Evolutionary conservation across 2,329 filamentous ascomycete genomes (phyloP), one percentile per base, ranked within the genome.

Genomic region (Canariomyces notabilis): DNA sequence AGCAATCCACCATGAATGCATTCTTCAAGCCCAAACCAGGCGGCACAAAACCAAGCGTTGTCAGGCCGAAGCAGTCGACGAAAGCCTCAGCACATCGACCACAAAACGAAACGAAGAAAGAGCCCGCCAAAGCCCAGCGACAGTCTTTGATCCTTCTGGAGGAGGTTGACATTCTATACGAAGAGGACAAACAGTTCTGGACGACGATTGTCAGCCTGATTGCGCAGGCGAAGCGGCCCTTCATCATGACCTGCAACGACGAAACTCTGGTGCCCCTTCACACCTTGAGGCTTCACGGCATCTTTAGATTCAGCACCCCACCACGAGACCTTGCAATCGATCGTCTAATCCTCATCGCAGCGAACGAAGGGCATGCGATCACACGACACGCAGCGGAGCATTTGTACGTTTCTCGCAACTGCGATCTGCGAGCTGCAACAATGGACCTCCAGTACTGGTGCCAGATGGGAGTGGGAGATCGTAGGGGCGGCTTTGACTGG

Each of bases 121-220:
- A 64, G 2, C 35, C 62, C 2, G 46, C 64, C 49, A 75, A 76
- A 54, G 63, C 70, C 20, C 91, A 97, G 64, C 95, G 94, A 58
- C 93, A 98, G 65, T 97, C 91, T 0, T 71, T 98, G 16, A 96
- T 98, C 51, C 73, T 98, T 2, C 73, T 98, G 1, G 93, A 98
- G 65, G 93, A 98, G 66, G 89, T 89, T 0, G 94, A 98, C 60
- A 70, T 97, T 14, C 74, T 98, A 1, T 98, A 93, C 62, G 90
- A 95, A 44, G 91, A 97, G 62, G 93, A 98, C 63, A 91, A 89
- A 64, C 85, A 91, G 52, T 98, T 98, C 61, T 98, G 93, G 93
- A 68, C 76, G 1, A 93, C 88, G 0, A 78, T 97, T 4, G 73
- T 87, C 36, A 77, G 78, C 16, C 76, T 98, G 49, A 88, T 95